A percentile compares a stretch with the other conserved stretches of the same genome.
Conservation (phyloP, 257 asterid species). For the Voacanga thouarsii region DNA sequence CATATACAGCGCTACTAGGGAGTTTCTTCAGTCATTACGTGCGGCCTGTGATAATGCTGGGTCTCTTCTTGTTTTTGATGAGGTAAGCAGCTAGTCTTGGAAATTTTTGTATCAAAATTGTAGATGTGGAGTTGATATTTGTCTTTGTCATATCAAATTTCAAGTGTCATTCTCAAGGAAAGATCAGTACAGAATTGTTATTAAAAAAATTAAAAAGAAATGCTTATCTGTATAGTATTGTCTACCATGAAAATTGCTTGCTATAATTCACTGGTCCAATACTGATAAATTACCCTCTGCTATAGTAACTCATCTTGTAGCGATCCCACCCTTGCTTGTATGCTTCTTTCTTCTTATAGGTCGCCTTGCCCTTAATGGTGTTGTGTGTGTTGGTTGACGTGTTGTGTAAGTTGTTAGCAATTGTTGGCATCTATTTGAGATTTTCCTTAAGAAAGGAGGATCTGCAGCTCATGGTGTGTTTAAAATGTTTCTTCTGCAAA, state of each 20-base stretch:
- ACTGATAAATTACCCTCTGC: neutral
- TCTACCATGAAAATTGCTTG: neutral
- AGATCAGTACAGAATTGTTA: neutral
- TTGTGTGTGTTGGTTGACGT: neutral
- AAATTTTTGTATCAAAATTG: neutral
- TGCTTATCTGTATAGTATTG: neutral
- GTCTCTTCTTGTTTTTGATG: conserved; percentile 82
- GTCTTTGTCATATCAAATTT: neutral
- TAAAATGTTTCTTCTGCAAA: too few species aligned
- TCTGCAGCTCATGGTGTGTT: too few species aligned
- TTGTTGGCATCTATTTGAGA: neutral
- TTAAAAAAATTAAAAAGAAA: neutral
- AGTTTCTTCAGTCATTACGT: conserved; percentile 67
- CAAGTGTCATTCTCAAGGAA: neutral
- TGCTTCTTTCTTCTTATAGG: neutral
- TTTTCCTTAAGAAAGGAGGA: neutral
- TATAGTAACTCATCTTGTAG: neutral
- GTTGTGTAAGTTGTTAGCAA: neutral
- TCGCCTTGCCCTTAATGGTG: neutral
- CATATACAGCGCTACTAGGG: conserved; percentile 70
- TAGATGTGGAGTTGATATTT: neutral
- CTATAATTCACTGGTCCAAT: neutral
- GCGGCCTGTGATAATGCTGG: conserved; percentile 71
- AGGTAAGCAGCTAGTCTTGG: conserved; percentile 44
- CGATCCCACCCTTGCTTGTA: neutral